A percentile compares a stretch with the other conserved stretches of the same genome.
Conservation (phyloP, 148 eudicot genomes). For the Cornus controversa region DNA sequence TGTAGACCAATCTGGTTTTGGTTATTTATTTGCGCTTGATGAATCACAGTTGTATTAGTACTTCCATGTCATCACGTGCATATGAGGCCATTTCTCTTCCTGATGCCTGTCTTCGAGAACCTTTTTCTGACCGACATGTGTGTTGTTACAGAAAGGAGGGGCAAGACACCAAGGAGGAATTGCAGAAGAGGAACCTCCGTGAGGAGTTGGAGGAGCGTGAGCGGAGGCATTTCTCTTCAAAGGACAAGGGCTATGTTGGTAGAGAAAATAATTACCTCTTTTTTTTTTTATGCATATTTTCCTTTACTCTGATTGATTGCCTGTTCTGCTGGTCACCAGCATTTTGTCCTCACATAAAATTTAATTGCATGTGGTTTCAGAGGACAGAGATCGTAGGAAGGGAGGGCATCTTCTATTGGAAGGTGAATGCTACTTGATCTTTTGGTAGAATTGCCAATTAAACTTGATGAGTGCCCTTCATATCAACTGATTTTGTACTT, state of each 20-base stretch:
- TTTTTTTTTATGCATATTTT: not conserved
- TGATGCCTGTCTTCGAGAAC: too few relatives aligned
- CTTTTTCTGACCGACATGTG: slow-evolving; percentile 1
- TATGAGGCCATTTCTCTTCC: too few relatives aligned
- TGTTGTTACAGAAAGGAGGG: slow-evolving; percentile 65
- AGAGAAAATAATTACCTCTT: slow-evolving; percentile 7
- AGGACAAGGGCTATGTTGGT: slow-evolving; percentile 56
- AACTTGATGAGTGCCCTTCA: not conserved
- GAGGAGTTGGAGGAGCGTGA: slow-evolving; percentile 89
- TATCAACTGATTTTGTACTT: not conserved
- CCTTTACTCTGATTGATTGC: not conserved
- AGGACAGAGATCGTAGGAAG: slow-evolving; percentile 84
- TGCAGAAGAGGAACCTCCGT: slow-evolving; percentile 77
- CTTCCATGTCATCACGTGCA: too few relatives aligned
- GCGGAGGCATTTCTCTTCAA: slow-evolving; percentile 83
- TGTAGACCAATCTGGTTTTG: too few relatives aligned
- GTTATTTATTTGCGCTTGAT: too few relatives aligned
- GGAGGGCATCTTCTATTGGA: slow-evolving; percentile 77
- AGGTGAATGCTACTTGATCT: slow-evolving; percentile 42
- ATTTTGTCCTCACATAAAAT: slow-evolving; percentile 1
- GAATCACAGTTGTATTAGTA: too few relatives aligned
- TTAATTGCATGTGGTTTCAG: slow-evolving; percentile 40
- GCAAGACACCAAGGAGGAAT: slow-evolving; percentile 83
- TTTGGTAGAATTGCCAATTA: not conserved
- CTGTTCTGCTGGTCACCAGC: not conserved